phyloP scores from a whole-genome alignment of 805 yeast genomes.

The Debaryomyces tyrocola region DNA sequence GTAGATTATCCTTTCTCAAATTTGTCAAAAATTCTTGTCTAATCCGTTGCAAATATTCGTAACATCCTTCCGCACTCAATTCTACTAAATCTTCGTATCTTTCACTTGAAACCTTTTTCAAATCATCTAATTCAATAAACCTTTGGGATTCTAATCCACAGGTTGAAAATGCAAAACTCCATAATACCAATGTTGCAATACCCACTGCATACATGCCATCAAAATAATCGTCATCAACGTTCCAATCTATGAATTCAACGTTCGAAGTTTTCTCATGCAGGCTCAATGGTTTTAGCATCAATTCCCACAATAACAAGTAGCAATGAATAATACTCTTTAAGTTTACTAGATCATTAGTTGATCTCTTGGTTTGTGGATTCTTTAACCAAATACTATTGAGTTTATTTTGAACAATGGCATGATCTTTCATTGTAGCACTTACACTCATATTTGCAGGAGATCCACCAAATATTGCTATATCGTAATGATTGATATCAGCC shows the following conservation, averaged over 20 bases:
- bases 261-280: constrained; percentile 4
- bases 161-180: constrained; percentile 38
- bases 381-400: constrained; percentile 32
- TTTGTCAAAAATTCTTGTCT: constrained; percentile 32
- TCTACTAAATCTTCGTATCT: constrained; percentile 25
- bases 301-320: constrained; percentile 40
- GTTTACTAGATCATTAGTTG: constrained; percentile 29
- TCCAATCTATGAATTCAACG: constrained; percentile 25
- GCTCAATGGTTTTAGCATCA: constrained; percentile 30
- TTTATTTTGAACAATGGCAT: constrained; percentile 32
- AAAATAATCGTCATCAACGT: constrained; percentile 32
- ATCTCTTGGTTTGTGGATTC: constrained; percentile 5
- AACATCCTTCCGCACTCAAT: constrained; percentile 37
- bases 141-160: constrained; percentile 31
- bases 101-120: constrained; percentile 5
- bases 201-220: constrained; percentile 38
- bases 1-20: constrained; percentile 23
- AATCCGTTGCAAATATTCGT: constrained; percentile 33
- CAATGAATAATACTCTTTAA: constrained; percentile 38
- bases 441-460: constrained; percentile 74
- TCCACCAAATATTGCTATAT: constrained; percentile 76
- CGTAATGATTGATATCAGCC: constrained; percentile 71
- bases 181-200: constrained; percentile 37
- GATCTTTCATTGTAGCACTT: constrained; percentile 35
- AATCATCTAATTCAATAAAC: constrained; percentile 19